Evolutionary conservation across 257 asterid genomes (phyloP), one percentile per base, ranked within the genome.

Genomic region (Gentiana straminea): DNA sequence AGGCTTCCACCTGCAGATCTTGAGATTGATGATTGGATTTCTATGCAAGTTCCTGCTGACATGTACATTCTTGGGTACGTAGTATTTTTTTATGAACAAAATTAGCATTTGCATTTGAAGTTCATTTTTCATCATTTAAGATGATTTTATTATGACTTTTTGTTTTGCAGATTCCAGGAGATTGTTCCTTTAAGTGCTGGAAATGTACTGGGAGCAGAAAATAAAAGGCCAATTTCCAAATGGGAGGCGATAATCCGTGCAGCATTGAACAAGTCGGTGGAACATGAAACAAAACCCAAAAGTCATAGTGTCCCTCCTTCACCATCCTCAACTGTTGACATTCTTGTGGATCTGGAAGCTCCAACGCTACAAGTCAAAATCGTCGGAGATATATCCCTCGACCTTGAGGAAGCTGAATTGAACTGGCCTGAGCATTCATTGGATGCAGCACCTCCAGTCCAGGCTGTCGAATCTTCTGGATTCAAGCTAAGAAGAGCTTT

Each of bases 131-230:
- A 3, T 4, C 44, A 39, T 4, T 39, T 39, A 7, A 41, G 9
- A 7, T 10, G 9, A 41, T 41, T 3, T 10, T 4, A 10, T 41
- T 1, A 5, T 1, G 46, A 7, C 8, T 35, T 35, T 2, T 49
- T 62, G 64, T 37, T 52, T n/a, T 24, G 37, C 85, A 89, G 97
- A 34, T 83, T 89, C 60, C 97, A 89, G 73, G 97, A 86, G 67
- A 92, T 89, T 63, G 97, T 89, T 52, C 97, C 97, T 51, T 57
- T 89, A 54, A 89, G 61, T 54, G 97, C 95, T 59, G 94, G 94
- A 49, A 89, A 89, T 49, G 94, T 89, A 54, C 73, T 89, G 3
- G 97, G 94, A 61, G 87, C 97, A 49, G 97, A 89, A 70, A 86
- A 65, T 34, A 64, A 85, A 64, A 60, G 77, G 59, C 92, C 94